These are phyloP conservation scores for Paramecium pentaurelia DNA, from an alignment of 73 alveolate genomes.

Conservation along the genomic window DNA sequence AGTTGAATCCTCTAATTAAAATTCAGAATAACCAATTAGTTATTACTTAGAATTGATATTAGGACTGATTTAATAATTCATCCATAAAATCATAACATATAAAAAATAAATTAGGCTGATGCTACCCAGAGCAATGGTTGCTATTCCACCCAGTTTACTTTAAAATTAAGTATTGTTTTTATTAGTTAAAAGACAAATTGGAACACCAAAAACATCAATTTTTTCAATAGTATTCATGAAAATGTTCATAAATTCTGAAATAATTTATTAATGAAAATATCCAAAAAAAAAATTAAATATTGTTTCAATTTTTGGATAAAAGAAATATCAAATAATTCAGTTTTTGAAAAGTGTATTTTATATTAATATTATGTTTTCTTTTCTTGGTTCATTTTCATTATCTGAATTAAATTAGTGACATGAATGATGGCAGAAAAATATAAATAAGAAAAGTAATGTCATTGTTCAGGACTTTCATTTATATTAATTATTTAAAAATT, in stretches of 20 bases:
- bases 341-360: too few species aligned
- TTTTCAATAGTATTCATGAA: neutral
- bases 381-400: too few species aligned
- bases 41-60: neutral
- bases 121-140: neutral
- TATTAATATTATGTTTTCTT: too few species aligned
- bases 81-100: neutral
- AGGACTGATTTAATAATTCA: neutral
- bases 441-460: too few species aligned
- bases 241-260: neutral
- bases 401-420: too few species aligned
- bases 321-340: too few species aligned
- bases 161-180: neutral
- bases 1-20: neutral
- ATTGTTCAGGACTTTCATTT: too few species aligned
- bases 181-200: neutral
- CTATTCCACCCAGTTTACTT: neutral
- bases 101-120: neutral
- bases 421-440: too few species aligned
- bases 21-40: neutral
- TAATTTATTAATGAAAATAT: too few species aligned
- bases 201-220: neutral
- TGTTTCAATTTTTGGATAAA: too few species aligned
- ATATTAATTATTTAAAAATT: too few species aligned
- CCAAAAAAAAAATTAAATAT: too few species aligned